Base-by-base conservation (phyloP, 257 asterid genomes). In the Mentha longifolia region DNA sequence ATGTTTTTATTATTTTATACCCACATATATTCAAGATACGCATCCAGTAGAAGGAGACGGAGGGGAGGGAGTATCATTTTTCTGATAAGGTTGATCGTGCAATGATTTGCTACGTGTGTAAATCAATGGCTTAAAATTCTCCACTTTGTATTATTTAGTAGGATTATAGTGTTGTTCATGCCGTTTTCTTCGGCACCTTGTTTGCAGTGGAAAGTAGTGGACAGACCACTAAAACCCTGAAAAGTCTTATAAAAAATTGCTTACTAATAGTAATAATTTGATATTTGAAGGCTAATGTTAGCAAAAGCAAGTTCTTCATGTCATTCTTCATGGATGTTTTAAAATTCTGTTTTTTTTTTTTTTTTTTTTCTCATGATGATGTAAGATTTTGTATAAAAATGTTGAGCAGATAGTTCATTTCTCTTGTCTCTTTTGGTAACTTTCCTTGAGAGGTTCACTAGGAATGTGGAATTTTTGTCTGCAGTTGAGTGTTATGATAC, bases 101-200 rank as follows among this genome's bases (percentile, higher is more conserved):
- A 47, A 14, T 47, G 15, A 15, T 47, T 47, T 47, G 54, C 50
- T 15, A 43, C 5, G 50, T 12, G 50, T 43, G 51, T 5, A n/a
- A 22, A 65, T 71, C 30, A 47, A 42, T 43, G 74, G 45, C 50
- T 17, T 22, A 11, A n/a, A 58, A 57, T 65, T 65, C 54, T 71
- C n/a, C 52, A 49, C 58, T 57, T 41, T 17, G 42, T 64, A 50
- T 50, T 11, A 42, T 5, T 16, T 9, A 10, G 1, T 46, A 15
- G 58, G 28, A 49, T 8, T 31, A 9, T 25, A 5, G 39, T 35
- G 39, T 35, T 35, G 39, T 35, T 35, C 8, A 35, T 35, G 39
- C 8, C 39, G 39, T 35, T 28, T 3, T 3, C 31, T 28, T 28
- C 31, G 31, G 31, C 31, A 28, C 31, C 15, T 9, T 19, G 52